Evolutionary conservation across 2,329 filamentous ascomycete genomes (phyloP), one percentile per base, ranked within the genome.

Genomic region (Ascochyta koolunga): DNA sequence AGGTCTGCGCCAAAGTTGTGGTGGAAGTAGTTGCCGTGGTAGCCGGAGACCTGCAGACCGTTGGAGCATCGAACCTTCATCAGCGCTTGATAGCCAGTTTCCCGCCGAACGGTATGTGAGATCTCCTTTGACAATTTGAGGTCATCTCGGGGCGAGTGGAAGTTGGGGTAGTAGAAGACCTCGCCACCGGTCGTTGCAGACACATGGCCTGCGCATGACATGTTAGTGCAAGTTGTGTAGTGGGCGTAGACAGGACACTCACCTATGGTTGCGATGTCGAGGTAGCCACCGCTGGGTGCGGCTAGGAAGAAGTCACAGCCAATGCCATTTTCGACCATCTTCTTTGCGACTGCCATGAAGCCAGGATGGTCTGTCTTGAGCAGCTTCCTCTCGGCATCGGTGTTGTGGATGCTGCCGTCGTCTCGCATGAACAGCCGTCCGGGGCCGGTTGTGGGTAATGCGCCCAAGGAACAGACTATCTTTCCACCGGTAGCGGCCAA

Each of bases 61-160:
- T 96, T 99, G 16, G 93, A 97, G 78, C 95, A 99, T 58, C 95
- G 89, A 53, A 99, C 93, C 80, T 99, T 99, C 91, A 99, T 96
- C 65, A 99, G 80, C 18, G 92, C 92, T 76, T 97, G 93, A 79
- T 91, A 98, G 19, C 95, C 95, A 40, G 93, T 96, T 74, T 97
- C 93, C 59, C 95, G 84, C 2, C 87, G 92, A 25, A 97, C 86
- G 0, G 90, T 87, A 69, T 97, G 93, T 62, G 87, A 86, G 60
- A 99, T 86, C 77, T 99, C 95, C 41, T 89, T 84, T 2, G 88
- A 89, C 33, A 99, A 78, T 78, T 93, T 96, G 50, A 90, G 82
- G 37, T 88, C 86, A 74, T 99, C 95, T 32, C 95, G 86, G 7
- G 90, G 90, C 7, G 89, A 86, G 54, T 96, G 87, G 78, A 96